Percentiles rank a stretch among this genome's conserved stretches.
Conservation (phyloP, 352 stramenopile species). For the Phytophthora capsici region DNA sequence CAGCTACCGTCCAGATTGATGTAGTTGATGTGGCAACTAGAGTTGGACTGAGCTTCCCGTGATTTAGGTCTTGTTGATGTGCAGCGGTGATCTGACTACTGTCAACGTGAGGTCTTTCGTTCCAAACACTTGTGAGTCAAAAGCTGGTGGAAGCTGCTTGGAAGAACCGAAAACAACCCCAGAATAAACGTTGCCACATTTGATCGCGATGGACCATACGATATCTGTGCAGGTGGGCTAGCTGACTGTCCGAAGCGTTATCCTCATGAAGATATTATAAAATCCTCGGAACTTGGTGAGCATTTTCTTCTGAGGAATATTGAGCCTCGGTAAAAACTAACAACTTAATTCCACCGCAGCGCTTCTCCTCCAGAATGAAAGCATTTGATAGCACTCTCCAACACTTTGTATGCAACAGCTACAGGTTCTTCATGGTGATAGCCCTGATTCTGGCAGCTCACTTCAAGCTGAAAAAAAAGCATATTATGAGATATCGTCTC, state of each 20-base stretch:
- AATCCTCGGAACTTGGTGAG: too few species aligned
- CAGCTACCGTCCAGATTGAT: too few species aligned
- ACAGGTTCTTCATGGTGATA: constrained; percentile 34
- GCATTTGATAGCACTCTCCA: constrained; percentile 75
- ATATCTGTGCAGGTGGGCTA: constrained; percentile 57
- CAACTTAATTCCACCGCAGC: constrained; percentile 25
- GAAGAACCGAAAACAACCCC: constrained; percentile 71
- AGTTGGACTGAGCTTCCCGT: too few species aligned
- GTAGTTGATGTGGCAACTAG: too few species aligned
- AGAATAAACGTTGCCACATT: constrained; percentile 86
- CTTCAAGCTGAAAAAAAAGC: constrained; percentile 41
- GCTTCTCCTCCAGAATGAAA: constrained; percentile 46
- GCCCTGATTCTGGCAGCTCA: constrained; percentile 46
- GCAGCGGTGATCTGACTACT: constrained; percentile 69
- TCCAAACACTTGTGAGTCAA: neutral
- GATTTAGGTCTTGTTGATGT: constrained; percentile 71
- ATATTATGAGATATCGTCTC: neutral
- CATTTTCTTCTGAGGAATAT: too few species aligned
- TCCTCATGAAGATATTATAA: too few species aligned
- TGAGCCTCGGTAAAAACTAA: too few species aligned
- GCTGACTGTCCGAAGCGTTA: too few species aligned
- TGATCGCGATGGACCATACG: constrained; percentile 85
- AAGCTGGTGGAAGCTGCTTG: constrained; percentile 43
- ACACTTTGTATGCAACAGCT: constrained; percentile 66
- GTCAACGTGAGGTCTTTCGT: constrained; percentile 43